Evolutionary conservation across 305 asterid species (phyloP).

Genomic region (Striga hermonthica): DNA sequence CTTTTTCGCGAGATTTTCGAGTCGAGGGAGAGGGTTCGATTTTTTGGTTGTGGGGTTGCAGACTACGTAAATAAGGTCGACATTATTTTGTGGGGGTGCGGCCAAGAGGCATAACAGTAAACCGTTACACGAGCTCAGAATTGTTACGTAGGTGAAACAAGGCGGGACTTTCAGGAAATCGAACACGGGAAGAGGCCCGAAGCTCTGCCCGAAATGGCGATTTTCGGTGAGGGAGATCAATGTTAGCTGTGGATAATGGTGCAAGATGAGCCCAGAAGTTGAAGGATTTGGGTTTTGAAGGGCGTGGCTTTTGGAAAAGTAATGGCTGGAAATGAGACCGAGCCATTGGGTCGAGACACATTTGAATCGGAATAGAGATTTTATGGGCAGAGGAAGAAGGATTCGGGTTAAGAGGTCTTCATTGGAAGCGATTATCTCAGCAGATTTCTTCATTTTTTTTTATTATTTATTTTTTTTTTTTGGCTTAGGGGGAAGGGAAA

Average conservation of each 20-base stretch:
- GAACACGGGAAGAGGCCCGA: conserved; percentile 19
- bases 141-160: neutral
- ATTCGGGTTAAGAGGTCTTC: conserved; percentile 24
- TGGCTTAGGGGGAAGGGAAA: too few species aligned
- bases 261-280: conserved; percentile 16
- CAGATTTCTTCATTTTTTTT: conserved; percentile 5
- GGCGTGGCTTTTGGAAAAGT: conserved; percentile 25
- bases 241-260: neutral
- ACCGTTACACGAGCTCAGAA: conserved; percentile 13
- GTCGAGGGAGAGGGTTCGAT: conserved; percentile 6
- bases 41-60: conserved; percentile 25
- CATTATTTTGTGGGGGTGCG: neutral
- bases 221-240: conserved; percentile 12
- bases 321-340: conserved; percentile 13
- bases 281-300: conserved; percentile 18
- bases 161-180: conserved; percentile 19
- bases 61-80: conserved; percentile 23
- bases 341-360: conserved; percentile 26
- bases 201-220: conserved; percentile 5
- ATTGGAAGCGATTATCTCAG: conserved; percentile 19
- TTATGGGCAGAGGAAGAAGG: conserved; percentile 23
- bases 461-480: too few species aligned
- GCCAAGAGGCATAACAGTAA: conserved; percentile 15
- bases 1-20: neutral
- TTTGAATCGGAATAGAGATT: conserved; percentile 29